Conservation (phyloP, 75 land plant species). For the Cunninghamia lanceolata region DNA sequence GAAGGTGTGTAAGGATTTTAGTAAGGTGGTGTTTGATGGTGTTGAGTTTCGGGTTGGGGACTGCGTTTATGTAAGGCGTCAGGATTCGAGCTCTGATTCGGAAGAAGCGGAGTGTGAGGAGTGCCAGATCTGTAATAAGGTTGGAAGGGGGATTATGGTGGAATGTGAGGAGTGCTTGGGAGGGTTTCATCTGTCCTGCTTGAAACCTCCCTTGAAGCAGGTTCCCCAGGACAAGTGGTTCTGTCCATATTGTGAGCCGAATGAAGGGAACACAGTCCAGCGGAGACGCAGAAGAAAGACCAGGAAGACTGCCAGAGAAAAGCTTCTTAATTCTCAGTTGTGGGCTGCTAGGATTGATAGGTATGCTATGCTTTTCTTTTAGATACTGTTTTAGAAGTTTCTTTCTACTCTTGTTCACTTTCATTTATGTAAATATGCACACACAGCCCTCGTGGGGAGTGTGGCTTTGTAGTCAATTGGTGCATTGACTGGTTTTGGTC, state of each 20-base stretch:
- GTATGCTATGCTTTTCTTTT: constrained; percentile 22
- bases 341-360: constrained; percentile 95
- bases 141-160: constrained; percentile 61
- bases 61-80: constrained; percentile 86
- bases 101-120: constrained; percentile 78
- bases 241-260: constrained; percentile 60
- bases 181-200: constrained; percentile 85
- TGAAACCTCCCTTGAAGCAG: constrained; percentile 78
- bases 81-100: constrained; percentile 58
- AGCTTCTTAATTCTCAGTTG: constrained; percentile 73
- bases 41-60: constrained; percentile 75
- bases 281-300: constrained; percentile 45
- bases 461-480: not conserved
- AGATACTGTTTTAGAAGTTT: not conserved
- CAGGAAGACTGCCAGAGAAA: constrained; percentile 76
- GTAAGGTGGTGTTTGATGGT: constrained; percentile 60
- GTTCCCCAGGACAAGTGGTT: constrained; percentile 95
- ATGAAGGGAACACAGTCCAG: constrained; percentile 34
- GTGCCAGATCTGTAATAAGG: constrained; percentile 68
- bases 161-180: constrained; percentile 93
- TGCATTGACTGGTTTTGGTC: not conserved
- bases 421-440: not conserved
- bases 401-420: not conserved
- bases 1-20: constrained; percentile 37
- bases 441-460: not conserved